Evolutionary conservation across 768 basidiomycete genomes (phyloP), one percentile per base, ranked within the genome.

Genomic region (Asterophora lycoperdoides): DNA sequence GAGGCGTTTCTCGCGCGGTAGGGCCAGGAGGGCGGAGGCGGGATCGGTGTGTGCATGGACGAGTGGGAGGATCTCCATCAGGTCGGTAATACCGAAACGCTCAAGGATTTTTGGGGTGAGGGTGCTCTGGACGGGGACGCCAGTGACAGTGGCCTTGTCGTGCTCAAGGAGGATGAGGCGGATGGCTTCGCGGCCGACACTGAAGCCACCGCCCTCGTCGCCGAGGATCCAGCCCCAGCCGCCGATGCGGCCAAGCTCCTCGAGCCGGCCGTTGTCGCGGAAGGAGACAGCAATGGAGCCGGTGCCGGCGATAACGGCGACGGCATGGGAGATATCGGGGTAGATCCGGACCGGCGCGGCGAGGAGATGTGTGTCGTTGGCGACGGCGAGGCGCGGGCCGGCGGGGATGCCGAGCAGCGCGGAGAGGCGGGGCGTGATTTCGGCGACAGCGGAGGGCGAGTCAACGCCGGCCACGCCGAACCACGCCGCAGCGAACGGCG

Each of bases 181-280:
- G 17, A 91, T 60, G 0, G 89, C 76, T 60, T 88, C 86, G 32
- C 86, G 74, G 5, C 90, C 90, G 49, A 91, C 83, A 59, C 85
- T 77, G 58, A 79, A 92, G 9, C 89, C 89, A 17, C 87, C 82
- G 9, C 90, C 90, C 61, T 91, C 89, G 60, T 91, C 89, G 6
- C 89, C 87, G 9, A 90, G 70, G 15, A 90, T 81, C 86, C 87
- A 89, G 0, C 89, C 88, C 85, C 84, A 89, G 1, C 89, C 88
- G 3, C 89, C 88, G 26, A 79, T 74, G 6, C 89, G 76, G 1
- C 81, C 86, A 35, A 88, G 74, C 57, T 88, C 82, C 41, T 77
- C 61, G 17, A 86, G 69, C 9, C 61, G 67, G 4, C 63, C 64
- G 0, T 56, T 65, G 37, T 75, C 71, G 43, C 67, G 68, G 66